Evolutionary conservation across 345 rosid genomes (phyloP), one percentile per base, ranked within the genome.

Genomic region (Sonneratia caseolaris): DNA sequence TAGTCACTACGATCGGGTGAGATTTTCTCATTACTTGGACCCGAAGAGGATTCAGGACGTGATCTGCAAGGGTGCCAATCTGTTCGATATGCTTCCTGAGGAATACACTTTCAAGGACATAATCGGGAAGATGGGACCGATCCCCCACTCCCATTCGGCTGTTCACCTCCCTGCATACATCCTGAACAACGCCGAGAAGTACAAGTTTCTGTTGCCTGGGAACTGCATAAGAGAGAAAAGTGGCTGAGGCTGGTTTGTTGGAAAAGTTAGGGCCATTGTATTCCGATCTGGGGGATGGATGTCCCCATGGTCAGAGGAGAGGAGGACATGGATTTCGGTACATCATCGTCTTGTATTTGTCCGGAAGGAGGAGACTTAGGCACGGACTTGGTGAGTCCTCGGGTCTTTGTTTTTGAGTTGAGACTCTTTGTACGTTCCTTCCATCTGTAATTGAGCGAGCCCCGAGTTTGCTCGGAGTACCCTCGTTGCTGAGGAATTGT

Each of bases 71-170:
- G 98, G 98, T 42, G 77, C 84, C 70, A 84, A 91, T 74, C 78
- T 94, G 72, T 94, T 88, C 68, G 98, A 94, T 66, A 90, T 94
- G 98, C 76, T 94, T 66, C 97, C 97, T 3, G 96, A 94, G 78
- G 98, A 89, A 79, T 88, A 91, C 77, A 86, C 98, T 1, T 94
- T 94, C 78, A 85, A 81, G 83, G 97, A 89, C 71, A 91, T 94
- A 59, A 91, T 94, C 5, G 92, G 91, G 81, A 94, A 89, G 82
- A 80, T 91, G 88, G 97, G 97, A 48, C 86, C 92, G 14, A 88
- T 94, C 32, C 95, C 91, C 16, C 83, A 51, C 71, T 86, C 95
- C 6, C 88, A 79, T 67, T 89, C 98, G 0, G 98, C 91, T 0
- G 89, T 91, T 74, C 90, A 94, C 77, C 96, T 94, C 59, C 98